Conservation (phyloP, 2,329 filamentous ascomycete species). For the Scedosporium dehoogii region DNA sequence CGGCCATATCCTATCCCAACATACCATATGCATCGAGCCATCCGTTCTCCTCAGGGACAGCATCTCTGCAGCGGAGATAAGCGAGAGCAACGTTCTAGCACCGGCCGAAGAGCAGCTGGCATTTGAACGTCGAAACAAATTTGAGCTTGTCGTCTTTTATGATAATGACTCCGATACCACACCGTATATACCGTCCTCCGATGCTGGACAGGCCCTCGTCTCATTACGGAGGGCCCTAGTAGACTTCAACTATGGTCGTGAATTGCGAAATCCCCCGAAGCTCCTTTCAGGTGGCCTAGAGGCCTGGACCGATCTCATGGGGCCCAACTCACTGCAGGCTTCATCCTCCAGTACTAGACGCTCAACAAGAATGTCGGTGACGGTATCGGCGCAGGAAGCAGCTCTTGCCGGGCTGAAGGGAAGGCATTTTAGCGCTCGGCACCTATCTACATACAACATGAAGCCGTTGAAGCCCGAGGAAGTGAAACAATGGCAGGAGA, state of each 20-base stretch:
- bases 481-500: constrained; percentile 69
- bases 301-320: constrained; percentile 79
- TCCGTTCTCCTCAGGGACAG: constrained; percentile 59
- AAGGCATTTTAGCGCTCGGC: constrained; percentile 11
- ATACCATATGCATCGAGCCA: constrained; percentile 84
- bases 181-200: constrained; percentile 10
- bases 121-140: constrained; percentile 64
- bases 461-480: constrained; percentile 73
- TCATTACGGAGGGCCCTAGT: constrained; percentile 70
- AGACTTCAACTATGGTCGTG: constrained; percentile 73
- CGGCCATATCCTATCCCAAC: constrained; percentile 78
- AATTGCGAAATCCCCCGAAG: constrained; percentile 62
- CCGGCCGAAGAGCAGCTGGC: constrained; percentile 64
- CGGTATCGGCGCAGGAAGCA: neutral
- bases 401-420: neutral
- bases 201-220: constrained; percentile 9
- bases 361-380: neutral
- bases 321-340: constrained; percentile 46
- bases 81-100: constrained; percentile 60
- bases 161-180: constrained; percentile 58
- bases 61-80: constrained; percentile 51
- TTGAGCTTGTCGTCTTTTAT: constrained; percentile 85
- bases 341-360: neutral
- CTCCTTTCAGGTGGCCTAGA: constrained; percentile 74
- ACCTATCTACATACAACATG: constrained; percentile 35